phyloP scores from a whole-genome alignment of 768 basidiomycete genomes.

The Hygrocybe punicea region DNA sequence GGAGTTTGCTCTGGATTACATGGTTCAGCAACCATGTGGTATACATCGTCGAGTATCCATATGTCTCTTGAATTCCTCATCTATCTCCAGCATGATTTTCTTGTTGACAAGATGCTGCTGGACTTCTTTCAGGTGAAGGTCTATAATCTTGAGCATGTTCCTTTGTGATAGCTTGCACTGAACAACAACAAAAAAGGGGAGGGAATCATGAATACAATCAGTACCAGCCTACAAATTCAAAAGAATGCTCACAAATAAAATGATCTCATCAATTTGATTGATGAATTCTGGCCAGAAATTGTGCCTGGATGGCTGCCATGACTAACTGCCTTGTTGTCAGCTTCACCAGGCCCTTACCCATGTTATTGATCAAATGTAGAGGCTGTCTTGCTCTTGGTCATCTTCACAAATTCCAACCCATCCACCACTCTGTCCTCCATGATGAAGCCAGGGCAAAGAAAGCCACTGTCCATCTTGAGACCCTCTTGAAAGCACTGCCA shows the following conservation, averaged over 20 bases:
- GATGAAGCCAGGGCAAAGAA: no score
- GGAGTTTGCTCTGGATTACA: constrained; percentile 85
- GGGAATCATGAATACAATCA: constrained; percentile 24
- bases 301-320: constrained; percentile 71
- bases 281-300: constrained; percentile 93
- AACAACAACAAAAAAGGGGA: no score
- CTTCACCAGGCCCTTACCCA: constrained; percentile 67
- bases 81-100: constrained; percentile 78
- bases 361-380: no score
- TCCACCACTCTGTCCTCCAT: no score
- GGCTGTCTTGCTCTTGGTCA: no score
- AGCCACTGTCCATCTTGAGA: no score
- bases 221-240: constrained; percentile 23
- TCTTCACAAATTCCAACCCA: no score
- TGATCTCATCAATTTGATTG: constrained; percentile 84
- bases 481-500: no score
- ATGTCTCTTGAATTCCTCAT: constrained; percentile 71
- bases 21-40: constrained; percentile 92
- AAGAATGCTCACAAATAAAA: constrained; percentile 61
- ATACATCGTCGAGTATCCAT: constrained; percentile 78
- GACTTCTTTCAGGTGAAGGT: constrained; percentile 81
- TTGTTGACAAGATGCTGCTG: constrained; percentile 73
- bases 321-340: constrained; percentile 61
- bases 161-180: constrained; percentile 73
- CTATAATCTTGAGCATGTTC: constrained; percentile 83